These are phyloP conservation scores for Trichoderma koningii DNA, from an alignment of 2,329 filamentous ascomycete species.

Conservation along the genomic window DNA sequence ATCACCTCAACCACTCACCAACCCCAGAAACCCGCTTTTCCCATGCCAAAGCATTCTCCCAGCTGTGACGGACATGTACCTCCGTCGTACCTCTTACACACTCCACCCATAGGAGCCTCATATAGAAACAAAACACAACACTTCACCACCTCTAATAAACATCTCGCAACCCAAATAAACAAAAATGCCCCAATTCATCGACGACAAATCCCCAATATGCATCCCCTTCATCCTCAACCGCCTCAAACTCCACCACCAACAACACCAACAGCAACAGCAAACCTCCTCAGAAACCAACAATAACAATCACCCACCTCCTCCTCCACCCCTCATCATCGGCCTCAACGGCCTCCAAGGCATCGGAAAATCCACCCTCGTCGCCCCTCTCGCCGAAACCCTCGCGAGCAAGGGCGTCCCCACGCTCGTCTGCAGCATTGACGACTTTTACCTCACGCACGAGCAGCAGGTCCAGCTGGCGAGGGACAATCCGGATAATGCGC, in stretches of 20 bases:
- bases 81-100: no score
- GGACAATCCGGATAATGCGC: slow-evolving; percentile 67
- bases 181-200: slow-evolving; percentile 50
- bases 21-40: no score
- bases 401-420: slow-evolving; percentile 60
- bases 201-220: slow-evolving; percentile 78
- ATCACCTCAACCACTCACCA: no score
- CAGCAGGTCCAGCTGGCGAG: slow-evolving; percentile 67
- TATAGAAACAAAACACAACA: not conserved
- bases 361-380: slow-evolving; percentile 87
- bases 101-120: not conserved
- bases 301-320: slow-evolving; percentile 33
- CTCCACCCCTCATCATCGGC: slow-evolving; percentile 73
- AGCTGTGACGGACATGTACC: not conserved
- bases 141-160: not conserved
- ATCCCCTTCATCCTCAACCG: slow-evolving; percentile 73
- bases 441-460: slow-evolving; percentile 78
- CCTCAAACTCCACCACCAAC: slow-evolving; percentile 51
- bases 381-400: slow-evolving; percentile 63
- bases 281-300: not conserved
- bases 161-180: not conserved
- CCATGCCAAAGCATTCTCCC: no score
- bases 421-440: slow-evolving; percentile 80
- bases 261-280: not conserved
- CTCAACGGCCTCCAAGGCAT: slow-evolving; percentile 90